A percentile compares a stretch with the other conserved stretches of the same genome.
Conservation (phyloP, 495 filamentous ascomycete genomes). For the Rhypophila decipiens region DNA sequence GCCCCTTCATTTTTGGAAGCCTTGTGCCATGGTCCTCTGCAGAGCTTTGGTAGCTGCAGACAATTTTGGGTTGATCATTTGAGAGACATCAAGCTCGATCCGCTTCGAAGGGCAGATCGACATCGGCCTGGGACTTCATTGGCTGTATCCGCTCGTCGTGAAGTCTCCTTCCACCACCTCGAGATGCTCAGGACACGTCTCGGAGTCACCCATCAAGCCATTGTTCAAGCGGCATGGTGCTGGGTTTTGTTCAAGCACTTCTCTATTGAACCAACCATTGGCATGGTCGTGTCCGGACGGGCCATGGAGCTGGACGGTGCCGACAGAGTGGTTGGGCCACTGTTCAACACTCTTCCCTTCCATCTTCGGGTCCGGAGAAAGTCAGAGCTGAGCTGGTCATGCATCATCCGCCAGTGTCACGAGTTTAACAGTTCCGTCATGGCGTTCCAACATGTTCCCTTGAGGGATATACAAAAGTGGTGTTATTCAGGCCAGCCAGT, state of each 20-base stretch:
- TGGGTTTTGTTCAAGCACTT: conserved; percentile 42
- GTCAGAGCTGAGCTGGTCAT: conserved; percentile 43
- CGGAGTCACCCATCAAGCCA: conserved; percentile 66
- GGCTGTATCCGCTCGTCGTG: conserved; percentile 13
- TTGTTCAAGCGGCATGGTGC: conserved; percentile 67
- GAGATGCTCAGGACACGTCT: conserved; percentile 46
- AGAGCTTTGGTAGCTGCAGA: conserved; percentile 46
- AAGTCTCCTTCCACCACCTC: conserved; percentile 26
- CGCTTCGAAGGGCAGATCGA: conserved; percentile 18
- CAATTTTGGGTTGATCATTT: conserved; percentile 64
- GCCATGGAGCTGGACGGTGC: conserved; percentile 57
- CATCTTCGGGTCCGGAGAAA: conserved; percentile 17
- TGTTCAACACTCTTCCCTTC: conserved; percentile 88
- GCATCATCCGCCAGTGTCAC: conserved; percentile 50
- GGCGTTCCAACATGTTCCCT: conserved; percentile 63
- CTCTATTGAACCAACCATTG: conserved; percentile 40
- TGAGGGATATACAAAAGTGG: conserved; percentile 71
- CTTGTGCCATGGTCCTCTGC: conserved; percentile 51
- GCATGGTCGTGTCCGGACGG: conserved; percentile 65
- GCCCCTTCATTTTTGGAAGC: conserved; percentile 45
- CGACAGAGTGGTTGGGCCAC: conserved; percentile 69
- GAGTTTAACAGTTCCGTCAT: conserved; percentile 53
- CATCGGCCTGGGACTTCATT: background rate
- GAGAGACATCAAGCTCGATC: conserved; percentile 24
- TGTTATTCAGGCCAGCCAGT: conserved; percentile 49